Base-by-base conservation (phyloP, 345 rosid genomes). In the Arabidopsis arenosa region DNA sequence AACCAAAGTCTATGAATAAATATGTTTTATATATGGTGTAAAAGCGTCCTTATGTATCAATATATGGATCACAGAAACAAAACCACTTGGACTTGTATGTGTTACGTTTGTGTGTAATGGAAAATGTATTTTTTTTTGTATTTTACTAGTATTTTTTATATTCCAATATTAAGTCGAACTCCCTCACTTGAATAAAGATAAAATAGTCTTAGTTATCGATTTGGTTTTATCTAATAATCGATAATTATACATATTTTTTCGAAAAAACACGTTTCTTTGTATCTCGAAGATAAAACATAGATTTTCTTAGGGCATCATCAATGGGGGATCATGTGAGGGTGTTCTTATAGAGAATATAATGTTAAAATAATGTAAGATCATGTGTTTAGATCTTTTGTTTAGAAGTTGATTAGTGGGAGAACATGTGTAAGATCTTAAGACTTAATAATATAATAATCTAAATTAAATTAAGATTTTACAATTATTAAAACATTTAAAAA, bases 1-100 rank as follows among this genome's bases (percentile, higher is more conserved):
- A 26, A 70, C 43, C 35, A 36, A 70, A 26, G 66, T 77, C 39
- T 11, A 55, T 77, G 71, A 77, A 77, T 77, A 77, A 70, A 30
- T 18, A 48, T 68, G 69, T 68, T 60, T 28, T 45, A 60, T 52
- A 51, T 75, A 55, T 45, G 70, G 65, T 70, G 71, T 62, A 63
- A 35, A 30, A 62, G 44, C 59, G 32, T 4, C 32, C 15, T 60
- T 41, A 3, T 68, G 49, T 75, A 58, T 58, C 13, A 66, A 58
- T 40, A 36, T 40, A 49, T 75, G 61, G 75, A 69, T 76, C 65
- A 54, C 49, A 68, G 0, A 62, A 63, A 68, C 55, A n/a, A 52
- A 39, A 62, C 23, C 17, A 40, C 30, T 32, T 52, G 64, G 11
- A 61, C 8, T 60, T 60, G 73, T 75, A 52, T 41, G 62, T 68